Percentiles rank a stretch among this genome's conserved stretches.
These are phyloP conservation scores for Oemleria cerasiformis DNA, from an alignment of 306 rosid genomes.

Conservation along the genomic window DNA sequence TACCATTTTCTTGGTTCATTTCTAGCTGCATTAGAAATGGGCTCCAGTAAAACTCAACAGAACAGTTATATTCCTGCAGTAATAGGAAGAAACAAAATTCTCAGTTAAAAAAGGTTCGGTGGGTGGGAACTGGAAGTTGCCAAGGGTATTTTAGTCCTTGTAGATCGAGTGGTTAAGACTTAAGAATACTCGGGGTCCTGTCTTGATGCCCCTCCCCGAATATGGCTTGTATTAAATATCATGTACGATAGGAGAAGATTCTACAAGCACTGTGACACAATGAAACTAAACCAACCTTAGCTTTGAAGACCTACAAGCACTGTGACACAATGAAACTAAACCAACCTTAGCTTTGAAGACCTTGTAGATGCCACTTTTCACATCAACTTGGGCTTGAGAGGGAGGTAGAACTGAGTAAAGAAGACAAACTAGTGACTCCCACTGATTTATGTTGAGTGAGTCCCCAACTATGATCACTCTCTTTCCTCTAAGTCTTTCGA, in stretches of 20 bases:
- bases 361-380: constrained; percentile 29
- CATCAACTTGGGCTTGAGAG: constrained; percentile 23
- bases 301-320: constrained; percentile 31
- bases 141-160: too few species aligned
- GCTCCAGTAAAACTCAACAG: constrained; percentile 51
- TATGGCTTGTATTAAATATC: too few species aligned
- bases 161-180: too few species aligned
- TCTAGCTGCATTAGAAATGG: constrained; percentile 42
- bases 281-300: constrained; percentile 25
- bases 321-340: background rate
- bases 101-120: background rate
- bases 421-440: constrained; percentile 54
- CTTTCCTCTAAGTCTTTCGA: constrained; percentile 46
- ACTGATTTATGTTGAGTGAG: constrained; percentile 49
- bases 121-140: background rate
- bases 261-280: background rate
- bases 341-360: constrained; percentile 34
- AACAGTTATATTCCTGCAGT: constrained; percentile 36
- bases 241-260: background rate
- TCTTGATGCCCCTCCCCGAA: too few species aligned
- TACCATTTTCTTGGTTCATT: constrained; percentile 17
- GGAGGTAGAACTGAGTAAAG: constrained; percentile 37
- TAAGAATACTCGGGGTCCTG: too few species aligned
- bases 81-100: background rate
- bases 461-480: constrained; percentile 45